Evolutionary conservation across 257 asterid genomes (phyloP), one percentile per base, ranked within the genome.

Genomic region (Solanum tacnaense): DNA sequence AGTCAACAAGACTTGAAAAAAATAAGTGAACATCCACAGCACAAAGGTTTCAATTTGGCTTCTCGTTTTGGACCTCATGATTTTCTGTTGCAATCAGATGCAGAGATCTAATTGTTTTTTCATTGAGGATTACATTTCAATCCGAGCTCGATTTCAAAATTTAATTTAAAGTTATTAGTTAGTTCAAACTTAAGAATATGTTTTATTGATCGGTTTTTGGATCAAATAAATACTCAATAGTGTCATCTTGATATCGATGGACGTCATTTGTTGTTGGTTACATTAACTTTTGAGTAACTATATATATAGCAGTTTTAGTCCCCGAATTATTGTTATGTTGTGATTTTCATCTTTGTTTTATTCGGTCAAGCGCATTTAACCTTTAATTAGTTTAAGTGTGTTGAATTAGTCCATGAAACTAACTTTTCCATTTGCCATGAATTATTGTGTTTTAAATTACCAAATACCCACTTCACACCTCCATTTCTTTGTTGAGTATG

Each of bases 31-130:
- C 72, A 93, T 38, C 92, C 92, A 0, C 96, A 94, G 39, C 84
- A 84, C 7, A 94, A 91, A 83, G 92, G 91, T 12, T 84, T 89
- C 3, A 89, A 85, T 31, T 62, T 92, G 89, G 91, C 90, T 6
- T 58, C 92, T 1, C 0, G 89, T 83, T 52, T 91, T 18, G 94
- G 96, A 29, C 89, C 92, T 16, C 94, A 89, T 84, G 90, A 86
- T 84, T 10, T 92, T 23, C n/a, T 91, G 85, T 82, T 91, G 88
- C 91, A 94, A 88, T 31, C 91, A 68, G 95, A 93, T 72, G 91
- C 93, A 8, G 93, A 93, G 67, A n/a, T 88, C 73, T 93, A 72
- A 89, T 29, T 46, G 0, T 10, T 41, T 41, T 41, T 41, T 41
- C 5, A 11, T 41, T 11, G 49, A 41, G 49, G 49, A 41, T 41